Evolutionary conservation across 1,139 yeast species (phyloP).

Genomic region (Taiozyma sp.): DNA sequence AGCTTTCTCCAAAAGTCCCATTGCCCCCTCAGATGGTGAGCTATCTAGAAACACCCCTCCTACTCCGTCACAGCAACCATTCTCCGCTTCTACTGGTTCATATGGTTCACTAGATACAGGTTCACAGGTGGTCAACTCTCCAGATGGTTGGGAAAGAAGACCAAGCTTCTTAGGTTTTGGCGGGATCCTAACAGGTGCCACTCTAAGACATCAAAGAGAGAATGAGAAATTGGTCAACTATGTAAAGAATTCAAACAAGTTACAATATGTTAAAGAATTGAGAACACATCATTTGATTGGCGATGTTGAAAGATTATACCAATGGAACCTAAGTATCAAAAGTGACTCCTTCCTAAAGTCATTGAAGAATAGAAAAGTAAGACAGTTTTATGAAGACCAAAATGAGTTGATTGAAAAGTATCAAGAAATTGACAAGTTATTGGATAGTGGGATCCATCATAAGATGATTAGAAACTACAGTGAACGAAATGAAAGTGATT

Average conservation of each 20-base stretch:
- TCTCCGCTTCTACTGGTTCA: background rate
- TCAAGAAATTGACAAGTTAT: slow-evolving; percentile 55
- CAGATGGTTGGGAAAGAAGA: slow-evolving; percentile 7
- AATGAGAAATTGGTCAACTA: slow-evolving; percentile 19
- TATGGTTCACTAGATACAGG: background rate
- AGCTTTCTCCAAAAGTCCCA: background rate
- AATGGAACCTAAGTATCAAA: slow-evolving; percentile 13
- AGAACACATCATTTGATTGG: slow-evolving; percentile 22
- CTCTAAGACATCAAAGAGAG: slow-evolving; percentile 16
- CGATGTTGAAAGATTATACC: slow-evolving; percentile 7
- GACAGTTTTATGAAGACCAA: slow-evolving; percentile 43
- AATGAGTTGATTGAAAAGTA: slow-evolving; percentile 56
- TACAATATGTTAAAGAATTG: slow-evolving; percentile 13
- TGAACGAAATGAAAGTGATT: slow-evolving; percentile 23
- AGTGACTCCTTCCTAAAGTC: slow-evolving; percentile 6
- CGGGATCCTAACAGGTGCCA: slow-evolving; percentile 12
- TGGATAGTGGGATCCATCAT: slow-evolving; percentile 70
- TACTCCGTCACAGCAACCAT: no score
- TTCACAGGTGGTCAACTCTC: background rate
- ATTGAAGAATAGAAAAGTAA: slow-evolving; percentile 20
- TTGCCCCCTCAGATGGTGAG: background rate
- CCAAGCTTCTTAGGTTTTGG: slow-evolving; percentile 15
- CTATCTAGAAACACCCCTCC: background rate
- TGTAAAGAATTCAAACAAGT: slow-evolving; percentile 12
- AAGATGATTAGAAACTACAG: slow-evolving; percentile 57